Conservation (phyloP, 1,284 basidiomycete species). For the Cutaneotrichosporon arboriforme region DNA sequence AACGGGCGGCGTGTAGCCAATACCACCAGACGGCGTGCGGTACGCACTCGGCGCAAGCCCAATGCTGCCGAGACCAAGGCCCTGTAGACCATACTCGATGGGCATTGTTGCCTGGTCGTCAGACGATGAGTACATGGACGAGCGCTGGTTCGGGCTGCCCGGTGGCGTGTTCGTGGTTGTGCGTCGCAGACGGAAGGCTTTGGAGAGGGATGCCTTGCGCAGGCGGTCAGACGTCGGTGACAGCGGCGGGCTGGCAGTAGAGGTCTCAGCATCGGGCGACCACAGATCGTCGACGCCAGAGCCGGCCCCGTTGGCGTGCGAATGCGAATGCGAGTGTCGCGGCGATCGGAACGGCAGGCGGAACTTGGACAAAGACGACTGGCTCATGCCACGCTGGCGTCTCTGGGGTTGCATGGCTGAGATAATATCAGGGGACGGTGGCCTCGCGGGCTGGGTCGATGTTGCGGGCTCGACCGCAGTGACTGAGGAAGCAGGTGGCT, state of each 20-base stretch:
- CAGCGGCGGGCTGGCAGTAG: not conserved
- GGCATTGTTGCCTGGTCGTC: slow-evolving; percentile 3
- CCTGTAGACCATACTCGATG: slow-evolving; percentile 6
- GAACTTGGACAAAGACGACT: slow-evolving; percentile 8
- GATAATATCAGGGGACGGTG: no score
- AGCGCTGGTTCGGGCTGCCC: not conserved
- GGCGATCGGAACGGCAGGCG: slow-evolving; percentile 11
- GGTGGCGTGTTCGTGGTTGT: slow-evolving; percentile 3
- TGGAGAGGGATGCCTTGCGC: slow-evolving; percentile 5
- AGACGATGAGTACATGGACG: not conserved
- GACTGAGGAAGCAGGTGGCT: not conserved
- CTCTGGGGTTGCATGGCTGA: not conserved
- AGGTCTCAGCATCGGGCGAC: not conserved
- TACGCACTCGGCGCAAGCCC: slow-evolving; percentile 10
- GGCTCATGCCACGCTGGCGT: not conserved
- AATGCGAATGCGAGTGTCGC: not conserved
- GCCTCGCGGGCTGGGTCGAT: no score
- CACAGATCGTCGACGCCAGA: not conserved
- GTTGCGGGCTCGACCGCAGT: not conserved
- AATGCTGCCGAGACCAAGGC: slow-evolving; percentile 10
- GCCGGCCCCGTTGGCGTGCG: no score
- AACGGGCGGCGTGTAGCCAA: slow-evolving; percentile 17
- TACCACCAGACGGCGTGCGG: slow-evolving; percentile 14
- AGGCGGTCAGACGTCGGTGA: not conserved
- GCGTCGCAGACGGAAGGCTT: slow-evolving; percentile 13